Base-by-base conservation (phyloP, 371 early-diverging fungal species). In the Haplosporangium sp. region DNA sequence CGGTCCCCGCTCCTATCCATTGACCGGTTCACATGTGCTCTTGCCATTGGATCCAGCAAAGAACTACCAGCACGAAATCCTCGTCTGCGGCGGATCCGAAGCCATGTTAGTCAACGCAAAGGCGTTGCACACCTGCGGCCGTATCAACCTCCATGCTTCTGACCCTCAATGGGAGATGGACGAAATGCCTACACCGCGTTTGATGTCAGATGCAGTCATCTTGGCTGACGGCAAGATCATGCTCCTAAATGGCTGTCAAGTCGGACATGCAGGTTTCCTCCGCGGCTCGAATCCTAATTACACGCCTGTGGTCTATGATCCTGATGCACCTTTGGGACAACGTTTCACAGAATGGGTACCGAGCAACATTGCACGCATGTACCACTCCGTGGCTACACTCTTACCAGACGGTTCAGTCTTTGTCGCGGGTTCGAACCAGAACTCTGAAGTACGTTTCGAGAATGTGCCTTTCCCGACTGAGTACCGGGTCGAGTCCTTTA, bases 351-450 rank as follows among this genome's bases (percentile, higher is more conserved):
- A 66, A 13, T 87, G 87, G 87, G 72, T 59, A 4, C 63, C 85
- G 13, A 87, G 90, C 7, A 84, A 87, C 60, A 87, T 91, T 76
- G 86, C 91, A 0, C 81, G 92, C 18, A 85, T 91, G 86, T 91
- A 91, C 61, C 90, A 91, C 63, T 91, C 92, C 0, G 86, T 87
- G 0, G 90, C 90, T 0, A 70, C 84, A 14, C 81, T 90, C 0
- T 59, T 92, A 16, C 90, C 92, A 20, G 86, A 85, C 55, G 87
- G 81, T 14, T 41, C 76, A 1, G 82, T 86, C 41, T 73, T 86
- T 57, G 68, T 86, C n/a, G 54, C 84, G 6, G 87, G 87, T n/a
- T 77, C 81, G 37, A 74, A 67, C 68, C 81, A 66, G 62, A 81
- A 81, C 64, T 64, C 73, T 6, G 64, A 67, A 18, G 72, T 67